Base-by-base conservation (phyloP, 2,329 filamentous ascomycete species). In the Colletotrichum musicola region DNA sequence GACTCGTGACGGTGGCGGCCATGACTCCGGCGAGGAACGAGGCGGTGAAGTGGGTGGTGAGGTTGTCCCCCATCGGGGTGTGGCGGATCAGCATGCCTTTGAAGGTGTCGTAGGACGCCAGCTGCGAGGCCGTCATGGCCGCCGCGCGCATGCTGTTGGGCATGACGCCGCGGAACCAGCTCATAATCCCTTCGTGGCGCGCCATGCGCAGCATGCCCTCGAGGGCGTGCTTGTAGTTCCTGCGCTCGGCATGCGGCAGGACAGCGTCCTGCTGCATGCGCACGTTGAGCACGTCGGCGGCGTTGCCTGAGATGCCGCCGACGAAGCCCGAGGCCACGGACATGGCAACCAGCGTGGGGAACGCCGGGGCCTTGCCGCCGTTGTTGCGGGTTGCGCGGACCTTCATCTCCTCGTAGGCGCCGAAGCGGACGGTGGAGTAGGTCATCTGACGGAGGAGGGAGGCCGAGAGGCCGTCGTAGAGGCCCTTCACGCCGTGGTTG, bases 401-500 rank as follows among this genome's bases (percentile, higher is more conserved):
- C 82, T 99, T 99, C 68, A 98, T 86, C 74, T 97, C 90, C 82
- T 98, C 96, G 85, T 99, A 99, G 72, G 98, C 90, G 72, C 94
- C 96, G 83, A 99, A 99, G 56, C 96, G 93, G 44, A 94, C 96
- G 58, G 96, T 99, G 68, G 93, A 96, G 84, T 99, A 99, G 68
- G 96, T 98, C 74, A 95, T 88, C 83, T 98, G 96, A 72, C 96
- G 95, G 66, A 98, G 88, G 56, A 98, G 88, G 64, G 95, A 96
- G 73, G 96, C 96, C 2, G 95, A 97, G 68, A 98, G 90, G 82
- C 96, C 96, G 76, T 88, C 91, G 82, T 99, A 99, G 55, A 99
- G 87, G 30, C 94, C 95, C 35, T 85, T 81, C n/a, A 93, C 71
- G 46, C 95, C 94, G 81, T 96, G 88, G 75, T 88, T 85, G 74